A percentile compares a stretch with the other conserved stretches of the same genome.
Evolutionary conservation across 768 basidiomycete genomes (phyloP).

Genomic region (Psilocybe tampanensis): DNA sequence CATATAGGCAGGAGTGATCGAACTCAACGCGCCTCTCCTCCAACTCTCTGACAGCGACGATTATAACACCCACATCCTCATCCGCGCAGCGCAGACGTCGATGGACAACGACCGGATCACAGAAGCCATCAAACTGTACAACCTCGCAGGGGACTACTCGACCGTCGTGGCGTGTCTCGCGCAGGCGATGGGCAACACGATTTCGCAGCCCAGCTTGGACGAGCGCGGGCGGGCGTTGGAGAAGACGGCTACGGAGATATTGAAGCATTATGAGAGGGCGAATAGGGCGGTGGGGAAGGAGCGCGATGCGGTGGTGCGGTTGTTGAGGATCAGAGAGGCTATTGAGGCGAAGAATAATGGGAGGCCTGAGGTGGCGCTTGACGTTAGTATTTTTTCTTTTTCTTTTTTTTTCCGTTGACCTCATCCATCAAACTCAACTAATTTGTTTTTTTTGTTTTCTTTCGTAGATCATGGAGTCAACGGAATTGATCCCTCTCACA

Average conservation of each 20-base stretch:
- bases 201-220: slow-evolving; percentile 62
- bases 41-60: slow-evolving; percentile 65
- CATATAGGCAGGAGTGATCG: slow-evolving; percentile 82
- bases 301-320: slow-evolving; percentile 69
- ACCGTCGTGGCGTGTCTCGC: slow-evolving; percentile 90
- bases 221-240: slow-evolving; percentile 72
- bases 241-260: slow-evolving; percentile 74
- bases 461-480: slow-evolving; percentile 84
- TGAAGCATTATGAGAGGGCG: slow-evolving; percentile 79
- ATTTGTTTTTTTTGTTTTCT: neutral
- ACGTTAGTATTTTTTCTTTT: slow-evolving; percentile 52
- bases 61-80: slow-evolving; percentile 82
- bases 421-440: too few relatives aligned
- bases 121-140: slow-evolving; percentile 95
- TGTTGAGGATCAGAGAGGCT: slow-evolving; percentile 83
- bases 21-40: slow-evolving; percentile 78
- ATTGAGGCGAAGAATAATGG: slow-evolving; percentile 74
- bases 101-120: slow-evolving; percentile 83
- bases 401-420: neutral
- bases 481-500: slow-evolving; percentile 83
- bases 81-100: slow-evolving; percentile 79
- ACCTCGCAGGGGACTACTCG: slow-evolving; percentile 88
- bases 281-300: slow-evolving; percentile 74
- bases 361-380: slow-evolving; percentile 75
- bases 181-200: slow-evolving; percentile 81